These are phyloP conservation scores for Phytophthora megakarya DNA, from an alignment of 352 stramenopile genomes.

Conservation along the genomic window DNA sequence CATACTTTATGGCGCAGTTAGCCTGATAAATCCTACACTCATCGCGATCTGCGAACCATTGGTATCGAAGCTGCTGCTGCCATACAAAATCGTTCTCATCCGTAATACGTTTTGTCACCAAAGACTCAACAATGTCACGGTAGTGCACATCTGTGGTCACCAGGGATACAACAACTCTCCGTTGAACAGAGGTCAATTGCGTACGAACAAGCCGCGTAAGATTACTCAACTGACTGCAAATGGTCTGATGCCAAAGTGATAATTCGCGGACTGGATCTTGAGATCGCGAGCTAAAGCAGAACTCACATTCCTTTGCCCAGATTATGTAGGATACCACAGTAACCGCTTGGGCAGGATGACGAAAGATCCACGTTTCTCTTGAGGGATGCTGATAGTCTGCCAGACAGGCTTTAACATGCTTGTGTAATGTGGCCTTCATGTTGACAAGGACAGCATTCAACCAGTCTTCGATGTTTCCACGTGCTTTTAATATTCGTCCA, in stretches of 20 bases:
- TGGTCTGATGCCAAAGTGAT: conserved; percentile 67
- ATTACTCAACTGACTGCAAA: conserved; percentile 68
- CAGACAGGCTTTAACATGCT: conserved; percentile 76
- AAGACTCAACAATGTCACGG: conserved; percentile 73
- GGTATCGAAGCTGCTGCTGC: conserved; percentile 80
- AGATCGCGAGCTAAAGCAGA: conserved; percentile 57
- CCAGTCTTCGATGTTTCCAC: conserved; percentile 90
- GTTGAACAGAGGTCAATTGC: conserved; percentile 57
- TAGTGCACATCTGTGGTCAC: conserved; percentile 83
- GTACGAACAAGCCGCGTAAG: conserved; percentile 70
- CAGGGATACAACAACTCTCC: conserved; percentile 65
- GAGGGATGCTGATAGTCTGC: conserved; percentile 88
- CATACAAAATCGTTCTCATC: conserved; percentile 71
- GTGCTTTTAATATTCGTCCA: conserved; percentile 74
- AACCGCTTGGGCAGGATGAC: conserved; percentile 90
- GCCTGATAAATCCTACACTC: conserved; percentile 65
- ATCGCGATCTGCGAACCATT: conserved; percentile 69
- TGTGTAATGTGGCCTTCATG: conserved; percentile 77
- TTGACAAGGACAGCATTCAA: conserved; percentile 71
- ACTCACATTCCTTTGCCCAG: conserved; percentile 74
- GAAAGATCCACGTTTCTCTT: conserved; percentile 84
- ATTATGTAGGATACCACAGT: conserved; percentile 91
- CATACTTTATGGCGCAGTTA: conserved; percentile 80
- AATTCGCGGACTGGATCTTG: conserved; percentile 62
- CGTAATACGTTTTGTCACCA: conserved; percentile 55